These are phyloP conservation scores for Sugiyamaella grinbergsii DNA, from an alignment of 1,139 yeast genomes.

Conservation along the genomic window DNA sequence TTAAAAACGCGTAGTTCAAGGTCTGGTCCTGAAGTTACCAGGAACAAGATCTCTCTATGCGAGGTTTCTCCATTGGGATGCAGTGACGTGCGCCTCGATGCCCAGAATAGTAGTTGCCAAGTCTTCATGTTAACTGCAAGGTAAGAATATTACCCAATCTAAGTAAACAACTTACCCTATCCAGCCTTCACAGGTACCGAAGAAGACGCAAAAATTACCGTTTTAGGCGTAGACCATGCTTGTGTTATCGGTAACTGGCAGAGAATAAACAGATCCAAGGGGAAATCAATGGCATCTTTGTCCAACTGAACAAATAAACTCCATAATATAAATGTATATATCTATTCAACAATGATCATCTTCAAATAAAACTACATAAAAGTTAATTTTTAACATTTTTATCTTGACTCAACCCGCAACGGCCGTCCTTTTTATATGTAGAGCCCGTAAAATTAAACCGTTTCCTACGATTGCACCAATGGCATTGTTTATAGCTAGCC, in stretches of 20 bases:
- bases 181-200: neutral
- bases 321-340: too few relatives aligned
- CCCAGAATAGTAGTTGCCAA: conserved; percentile 13
- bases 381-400: too few relatives aligned
- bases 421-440: too few relatives aligned
- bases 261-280: too few relatives aligned
- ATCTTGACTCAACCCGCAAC: too few relatives aligned
- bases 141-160: neutral
- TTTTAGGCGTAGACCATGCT: neutral
- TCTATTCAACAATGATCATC: too few relatives aligned
- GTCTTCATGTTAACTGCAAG: neutral
- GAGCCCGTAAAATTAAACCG: too few relatives aligned
- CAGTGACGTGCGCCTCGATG: neutral
- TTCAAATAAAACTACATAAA: too few relatives aligned
- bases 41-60: conserved; percentile 1
- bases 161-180: conserved; percentile 3
- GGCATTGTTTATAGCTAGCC: too few relatives aligned
- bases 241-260: too few relatives aligned
- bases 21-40: conserved; percentile 7
- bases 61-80: neutral
- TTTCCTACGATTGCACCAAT: too few relatives aligned
- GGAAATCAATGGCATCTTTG: neutral
- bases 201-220: neutral
- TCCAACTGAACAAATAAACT: neutral
- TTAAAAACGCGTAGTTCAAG: neutral